phyloP scores from a whole-genome alignment of 768 basidiomycete species.

The Leccinum disarticulatum region DNA sequence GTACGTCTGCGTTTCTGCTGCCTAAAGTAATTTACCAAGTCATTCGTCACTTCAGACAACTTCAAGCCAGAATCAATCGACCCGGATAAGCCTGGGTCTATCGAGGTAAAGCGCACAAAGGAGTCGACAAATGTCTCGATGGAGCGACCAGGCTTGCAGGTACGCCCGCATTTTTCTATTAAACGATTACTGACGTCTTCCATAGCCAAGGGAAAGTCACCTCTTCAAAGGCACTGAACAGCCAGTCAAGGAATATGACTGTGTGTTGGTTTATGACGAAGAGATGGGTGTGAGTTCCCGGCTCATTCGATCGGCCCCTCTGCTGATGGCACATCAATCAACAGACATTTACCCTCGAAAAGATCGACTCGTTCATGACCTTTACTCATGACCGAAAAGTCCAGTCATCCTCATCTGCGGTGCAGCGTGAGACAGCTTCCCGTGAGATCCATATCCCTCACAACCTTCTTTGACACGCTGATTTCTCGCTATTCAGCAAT shows the following conservation, averaged over 20 bases:
- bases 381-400: conserved; percentile 53
- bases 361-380: conserved; percentile 64
- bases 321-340: conserved; percentile 12
- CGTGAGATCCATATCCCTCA: conserved; percentile 17
- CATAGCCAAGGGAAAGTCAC: conserved; percentile 52
- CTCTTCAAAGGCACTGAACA: conserved; percentile 58
- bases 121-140: conserved; percentile 55
- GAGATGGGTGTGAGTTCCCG: conserved; percentile 55
- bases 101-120: conserved; percentile 57
- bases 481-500: conserved; percentile 17
- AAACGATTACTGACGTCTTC: conserved; percentile 1
- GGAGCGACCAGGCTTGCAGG: conserved; percentile 67
- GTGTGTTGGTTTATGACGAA: conserved; percentile 80
- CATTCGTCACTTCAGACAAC: conserved; percentile 50
- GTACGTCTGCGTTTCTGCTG: conserved; percentile 42
- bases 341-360: conserved; percentile 73
- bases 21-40: neutral
- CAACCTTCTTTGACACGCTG: neutral
- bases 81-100: conserved; percentile 57
- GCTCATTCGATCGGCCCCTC: neutral
- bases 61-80: conserved; percentile 77
- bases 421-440: conserved; percentile 18
- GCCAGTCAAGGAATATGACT: conserved; percentile 67
- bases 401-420: conserved; percentile 24
- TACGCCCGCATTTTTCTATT: conserved; percentile 25